A percentile compares a stretch with the other conserved stretches of the same genome.
phyloP scores from a whole-genome alignment of 2,329 filamentous ascomycete species.

The Trichoderma guizhouense region DNA sequence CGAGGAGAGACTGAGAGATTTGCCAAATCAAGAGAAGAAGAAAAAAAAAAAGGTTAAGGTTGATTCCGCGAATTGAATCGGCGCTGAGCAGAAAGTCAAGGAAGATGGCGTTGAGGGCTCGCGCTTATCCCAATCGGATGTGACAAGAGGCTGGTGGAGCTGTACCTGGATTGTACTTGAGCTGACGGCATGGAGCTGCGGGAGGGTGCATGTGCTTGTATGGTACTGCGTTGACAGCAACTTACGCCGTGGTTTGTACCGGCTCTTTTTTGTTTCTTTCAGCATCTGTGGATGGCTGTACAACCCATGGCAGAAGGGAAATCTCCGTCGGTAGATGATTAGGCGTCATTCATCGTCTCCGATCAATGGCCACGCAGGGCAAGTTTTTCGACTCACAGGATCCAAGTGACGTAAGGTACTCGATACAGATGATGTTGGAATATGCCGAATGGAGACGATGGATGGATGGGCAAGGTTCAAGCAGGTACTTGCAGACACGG shows the following conservation, averaged over 20 bases:
- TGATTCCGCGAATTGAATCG: background rate
- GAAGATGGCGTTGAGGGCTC: conserved; percentile 9
- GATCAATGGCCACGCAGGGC: background rate
- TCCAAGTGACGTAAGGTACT: background rate
- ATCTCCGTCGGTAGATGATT: background rate
- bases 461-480: background rate
- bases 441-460: background rate
- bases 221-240: conserved; percentile 5
- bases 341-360: background rate
- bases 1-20: background rate
- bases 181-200: background rate
- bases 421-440: background rate
- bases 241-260: background rate
- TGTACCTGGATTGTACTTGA: conserved; percentile 10
- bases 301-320: background rate
- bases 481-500: background rate
- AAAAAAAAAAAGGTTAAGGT: background rate
- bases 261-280: background rate
- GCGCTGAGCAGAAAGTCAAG: conserved; percentile 5
- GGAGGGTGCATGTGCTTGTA: background rate
- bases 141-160: conserved; percentile 6
- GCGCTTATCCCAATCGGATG: conserved; percentile 15
- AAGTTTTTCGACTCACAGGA: background rate
- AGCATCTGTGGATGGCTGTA: background rate
- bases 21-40: background rate